A percentile compares a stretch with the other conserved stretches of the same genome.
phyloP scores from a whole-genome alignment of 2,329 filamentous ascomycete species.

The Verticillium nonalfalfae region DNA sequence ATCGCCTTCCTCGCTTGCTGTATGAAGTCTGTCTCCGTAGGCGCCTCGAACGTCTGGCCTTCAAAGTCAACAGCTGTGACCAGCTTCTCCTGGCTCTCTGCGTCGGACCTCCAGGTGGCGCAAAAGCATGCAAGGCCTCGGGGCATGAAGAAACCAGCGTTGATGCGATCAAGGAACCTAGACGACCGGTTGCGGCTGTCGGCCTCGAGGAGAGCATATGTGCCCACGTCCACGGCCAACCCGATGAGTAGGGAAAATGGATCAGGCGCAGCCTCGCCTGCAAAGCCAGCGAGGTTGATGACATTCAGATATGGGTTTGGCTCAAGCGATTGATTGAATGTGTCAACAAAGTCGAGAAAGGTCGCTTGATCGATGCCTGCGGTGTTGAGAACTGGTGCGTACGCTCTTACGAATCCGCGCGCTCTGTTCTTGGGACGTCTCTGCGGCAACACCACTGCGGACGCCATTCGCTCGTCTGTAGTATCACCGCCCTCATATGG shows the following conservation, averaged over 20 bases:
- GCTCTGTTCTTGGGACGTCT: constrained; percentile 38
- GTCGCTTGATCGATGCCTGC: constrained; percentile 38
- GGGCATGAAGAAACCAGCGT: constrained; percentile 50
- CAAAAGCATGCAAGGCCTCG: constrained; percentile 44
- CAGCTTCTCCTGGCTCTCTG: constrained; percentile 13
- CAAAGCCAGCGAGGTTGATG: constrained; percentile 32
- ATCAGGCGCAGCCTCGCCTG: constrained; percentile 28
- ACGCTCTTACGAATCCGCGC: constrained; percentile 46
- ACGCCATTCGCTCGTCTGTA: constrained; percentile 17
- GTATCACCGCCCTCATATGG: neutral
- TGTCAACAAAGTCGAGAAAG: constrained; percentile 41
- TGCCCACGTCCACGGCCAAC: constrained; percentile 33
- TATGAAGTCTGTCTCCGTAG: neutral
- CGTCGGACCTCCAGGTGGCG: constrained; percentile 43
- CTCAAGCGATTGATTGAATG: constrained; percentile 33
- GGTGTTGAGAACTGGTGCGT: constrained; percentile 39
- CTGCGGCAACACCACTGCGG: constrained; percentile 45
- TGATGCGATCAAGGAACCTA: constrained; percentile 47
- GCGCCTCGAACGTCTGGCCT: neutral
- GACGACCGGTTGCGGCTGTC: constrained; percentile 37
- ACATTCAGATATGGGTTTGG: constrained; percentile 27
- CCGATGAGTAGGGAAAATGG: constrained; percentile 34
- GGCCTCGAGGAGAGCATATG: constrained; percentile 31
- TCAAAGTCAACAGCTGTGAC: constrained; percentile 24
- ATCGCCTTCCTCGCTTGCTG: neutral